Conservation (phyloP, 2,329 filamentous ascomycete species). For the Fusarium lateritium region DNA sequence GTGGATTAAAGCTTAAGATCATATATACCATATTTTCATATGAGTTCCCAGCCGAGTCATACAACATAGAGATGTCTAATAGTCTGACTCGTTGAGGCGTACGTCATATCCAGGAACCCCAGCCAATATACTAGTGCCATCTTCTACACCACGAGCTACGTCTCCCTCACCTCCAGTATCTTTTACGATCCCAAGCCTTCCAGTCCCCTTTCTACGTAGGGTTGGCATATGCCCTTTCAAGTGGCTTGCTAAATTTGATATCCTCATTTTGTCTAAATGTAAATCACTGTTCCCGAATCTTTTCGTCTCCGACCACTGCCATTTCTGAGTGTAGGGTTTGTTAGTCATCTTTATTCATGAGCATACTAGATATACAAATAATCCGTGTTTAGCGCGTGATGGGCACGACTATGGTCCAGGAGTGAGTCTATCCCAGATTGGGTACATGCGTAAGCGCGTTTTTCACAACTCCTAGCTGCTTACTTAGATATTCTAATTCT, state of each 20-base stretch:
- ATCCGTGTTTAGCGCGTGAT: neutral
- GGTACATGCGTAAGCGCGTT: slow-evolving; percentile 13
- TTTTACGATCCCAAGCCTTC: neutral
- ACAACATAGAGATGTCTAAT: neutral
- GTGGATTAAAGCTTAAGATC: neutral
- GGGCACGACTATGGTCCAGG: neutral
- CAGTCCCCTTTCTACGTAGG: too few relatives aligned
- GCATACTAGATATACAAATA: neutral
- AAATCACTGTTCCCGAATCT: neutral
- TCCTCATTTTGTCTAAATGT: too few relatives aligned
- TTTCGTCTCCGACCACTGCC: neutral
- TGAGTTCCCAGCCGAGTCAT: too few relatives aligned
- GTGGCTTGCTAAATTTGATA: too few relatives aligned
- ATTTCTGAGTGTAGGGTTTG: neutral
- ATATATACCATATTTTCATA: neutral
- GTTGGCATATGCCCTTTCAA: too few relatives aligned
- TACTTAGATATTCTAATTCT: neutral
- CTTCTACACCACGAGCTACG: too few relatives aligned
- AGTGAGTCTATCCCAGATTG: neutral
- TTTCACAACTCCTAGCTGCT: neutral
- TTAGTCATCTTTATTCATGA: neutral
- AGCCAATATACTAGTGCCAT: too few relatives aligned
- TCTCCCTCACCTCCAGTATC: too few relatives aligned
- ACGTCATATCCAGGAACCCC: neutral
- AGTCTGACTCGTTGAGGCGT: neutral